A percentile compares a stretch with the other conserved stretches of the same genome.
These are phyloP conservation scores for Marasmius fiardii DNA, from an alignment of 1,284 basidiomycete genomes.

Conservation along the genomic window DNA sequence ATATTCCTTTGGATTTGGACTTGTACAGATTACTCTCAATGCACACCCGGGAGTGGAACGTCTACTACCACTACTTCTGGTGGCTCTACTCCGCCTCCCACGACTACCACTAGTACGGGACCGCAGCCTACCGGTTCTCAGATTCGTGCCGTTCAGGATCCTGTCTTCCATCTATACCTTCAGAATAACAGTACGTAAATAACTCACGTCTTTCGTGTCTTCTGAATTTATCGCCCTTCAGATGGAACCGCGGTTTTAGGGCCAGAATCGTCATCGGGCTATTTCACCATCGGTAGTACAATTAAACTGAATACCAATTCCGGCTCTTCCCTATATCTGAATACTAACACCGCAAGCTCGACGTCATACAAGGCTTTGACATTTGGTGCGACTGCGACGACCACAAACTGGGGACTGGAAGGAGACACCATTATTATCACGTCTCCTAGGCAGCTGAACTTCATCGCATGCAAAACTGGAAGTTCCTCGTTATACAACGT, in stretches of 20 bases:
- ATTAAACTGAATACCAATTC: conserved; percentile 42
- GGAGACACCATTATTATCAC: conserved; percentile 59
- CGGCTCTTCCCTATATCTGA: conserved; percentile 44
- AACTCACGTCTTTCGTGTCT: background rate
- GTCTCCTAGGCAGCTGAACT: conserved; percentile 48
- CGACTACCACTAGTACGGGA: conserved; percentile 32
- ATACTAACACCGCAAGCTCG: conserved; percentile 38
- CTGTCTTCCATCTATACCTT: conserved; percentile 57
- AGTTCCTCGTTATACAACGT: conserved; percentile 40
- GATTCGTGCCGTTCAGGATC: conserved; percentile 50
- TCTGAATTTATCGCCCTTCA: conserved; percentile 16
- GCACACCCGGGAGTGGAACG: conserved; percentile 31
- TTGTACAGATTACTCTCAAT: conserved; percentile 47
- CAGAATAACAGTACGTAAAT: conserved; percentile 42
- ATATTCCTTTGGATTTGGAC: background rate
- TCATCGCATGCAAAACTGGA: conserved; percentile 48
- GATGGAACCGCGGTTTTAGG: conserved; percentile 49
- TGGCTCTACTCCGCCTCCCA: conserved; percentile 19
- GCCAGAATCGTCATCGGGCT: conserved; percentile 47
- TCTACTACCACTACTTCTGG: conserved; percentile 21
- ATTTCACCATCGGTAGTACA: conserved; percentile 47
- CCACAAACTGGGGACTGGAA: conserved; percentile 54
- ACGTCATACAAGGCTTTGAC: conserved; percentile 49
- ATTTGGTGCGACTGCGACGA: conserved; percentile 43
- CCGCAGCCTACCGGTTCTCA: conserved; percentile 49